Base-by-base conservation (phyloP, 2,329 filamentous ascomycete genomes). In the Saccharata proteae region DNA sequence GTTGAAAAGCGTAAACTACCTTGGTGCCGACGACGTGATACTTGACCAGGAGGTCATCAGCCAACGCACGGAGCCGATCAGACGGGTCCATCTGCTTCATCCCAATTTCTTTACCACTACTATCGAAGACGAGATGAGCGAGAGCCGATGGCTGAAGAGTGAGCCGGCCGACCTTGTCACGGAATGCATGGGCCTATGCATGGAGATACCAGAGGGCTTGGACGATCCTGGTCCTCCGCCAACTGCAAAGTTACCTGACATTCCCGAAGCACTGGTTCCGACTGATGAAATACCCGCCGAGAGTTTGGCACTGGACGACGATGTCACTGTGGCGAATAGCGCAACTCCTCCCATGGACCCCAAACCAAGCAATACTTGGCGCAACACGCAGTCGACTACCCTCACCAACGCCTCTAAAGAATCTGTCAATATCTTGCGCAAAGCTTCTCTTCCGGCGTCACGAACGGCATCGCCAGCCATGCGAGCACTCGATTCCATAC, bases 61-160 rank as follows among this genome's bases (percentile, higher is more conserved):
- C 4, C 71, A 78, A 43, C 68, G 80, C 29, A 86, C 80, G 3
- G 81, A 88, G 43, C 69, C 68, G 13, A 86, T 83, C 49, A 69
- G 80, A 21, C 71, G 74, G 40, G 70, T 72, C 20, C 83, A 90
- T 54, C 55, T 83, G 5, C 58, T 90, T 11, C 82, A 90, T 49
- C 77, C 81, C n/a, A 86, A 86, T 51, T 88, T 90, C 52, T 86
- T 82, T 49, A 77, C 69, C 21, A 65, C 81, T 26, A 88, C 81
- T 0, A 68, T 82, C 28, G 82, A 90, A 39, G 80, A 82, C 2
- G 82, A 90, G 51, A 71, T 85, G 48, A 76, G 67, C 1, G 81
- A 90, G 45, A 76, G 77, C 24, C 73, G 81, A 30, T 90, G 79
- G 78, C 71, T 83, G 45, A 83, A 80, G 43, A 80, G 77, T 43